phyloP scores from a whole-genome alignment of 352 stramenopile genomes.

The Globisporangium alternatum region DNA sequence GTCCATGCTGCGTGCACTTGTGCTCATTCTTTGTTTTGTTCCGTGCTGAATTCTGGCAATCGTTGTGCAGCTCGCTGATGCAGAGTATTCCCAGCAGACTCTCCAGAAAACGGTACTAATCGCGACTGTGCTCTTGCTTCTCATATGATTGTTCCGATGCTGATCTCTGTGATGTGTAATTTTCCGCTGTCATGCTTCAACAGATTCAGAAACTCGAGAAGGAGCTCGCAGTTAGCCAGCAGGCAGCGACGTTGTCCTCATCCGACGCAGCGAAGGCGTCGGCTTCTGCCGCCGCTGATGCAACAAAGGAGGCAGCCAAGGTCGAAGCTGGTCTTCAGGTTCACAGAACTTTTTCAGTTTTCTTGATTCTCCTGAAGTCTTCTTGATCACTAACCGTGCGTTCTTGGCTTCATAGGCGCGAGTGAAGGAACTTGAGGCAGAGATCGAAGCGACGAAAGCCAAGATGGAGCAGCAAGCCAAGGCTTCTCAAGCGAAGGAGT shows the following conservation, averaged over 20 bases:
- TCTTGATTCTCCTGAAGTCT: no score
- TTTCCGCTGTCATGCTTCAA: neutral
- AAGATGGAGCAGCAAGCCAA: slow-evolving; percentile 60
- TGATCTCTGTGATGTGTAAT: neutral
- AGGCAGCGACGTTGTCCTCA: slow-evolving; percentile 21
- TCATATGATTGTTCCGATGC: neutral
- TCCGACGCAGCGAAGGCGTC: slow-evolving; percentile 32
- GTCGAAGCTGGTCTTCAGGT: slow-evolving; percentile 40
- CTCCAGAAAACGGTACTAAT: slow-evolving; percentile 50
- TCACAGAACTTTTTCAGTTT: neutral
- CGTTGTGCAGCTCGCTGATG: slow-evolving; percentile 33
- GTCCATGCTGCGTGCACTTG: neutral
- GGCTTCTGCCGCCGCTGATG: slow-evolving; percentile 9
- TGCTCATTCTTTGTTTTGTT: neutral
- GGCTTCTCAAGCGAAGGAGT: slow-evolving; percentile 40
- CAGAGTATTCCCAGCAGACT: slow-evolving; percentile 27
- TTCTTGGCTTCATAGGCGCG: slow-evolving; percentile 21
- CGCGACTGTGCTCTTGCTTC: neutral
- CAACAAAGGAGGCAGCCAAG: slow-evolving; percentile 25
- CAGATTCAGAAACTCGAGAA: slow-evolving; percentile 63
- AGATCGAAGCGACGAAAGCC: slow-evolving; percentile 30
- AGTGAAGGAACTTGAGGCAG: slow-evolving; percentile 36
- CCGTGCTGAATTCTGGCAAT: neutral
- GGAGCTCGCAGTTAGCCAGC: slow-evolving; percentile 39
- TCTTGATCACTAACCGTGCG: neutral